phyloP scores from a whole-genome alignment of 352 stramenopile genomes.

The Pythium sukuiense region DNA sequence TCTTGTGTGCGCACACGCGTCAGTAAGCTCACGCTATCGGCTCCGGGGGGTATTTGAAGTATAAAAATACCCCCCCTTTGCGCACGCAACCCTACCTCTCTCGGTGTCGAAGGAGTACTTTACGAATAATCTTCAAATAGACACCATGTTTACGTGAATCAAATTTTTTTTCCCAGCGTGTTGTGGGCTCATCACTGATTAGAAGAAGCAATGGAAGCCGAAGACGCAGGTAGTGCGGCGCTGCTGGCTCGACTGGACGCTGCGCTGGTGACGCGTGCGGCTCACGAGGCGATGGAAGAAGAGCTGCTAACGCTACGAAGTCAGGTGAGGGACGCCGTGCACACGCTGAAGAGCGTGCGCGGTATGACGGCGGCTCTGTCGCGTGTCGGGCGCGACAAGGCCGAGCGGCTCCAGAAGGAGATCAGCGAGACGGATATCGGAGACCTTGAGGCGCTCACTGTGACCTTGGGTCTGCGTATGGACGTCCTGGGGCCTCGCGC shows the following conservation, averaged over 20 bases:
- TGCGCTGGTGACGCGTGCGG: not conserved
- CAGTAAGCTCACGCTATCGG: no score
- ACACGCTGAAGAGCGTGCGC: not conserved
- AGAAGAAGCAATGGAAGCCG: not conserved
- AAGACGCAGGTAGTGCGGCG: not conserved
- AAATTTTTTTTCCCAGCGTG: no score
- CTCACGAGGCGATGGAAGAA: not conserved
- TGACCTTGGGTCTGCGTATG: not conserved
- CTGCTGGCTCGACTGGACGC: conserved; percentile 1
- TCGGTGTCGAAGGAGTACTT: no score
- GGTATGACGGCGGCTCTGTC: conserved; percentile 1
- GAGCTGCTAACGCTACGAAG: not conserved
- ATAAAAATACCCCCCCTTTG: no score
- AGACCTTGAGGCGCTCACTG: not conserved
- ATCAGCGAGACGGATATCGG: not conserved
- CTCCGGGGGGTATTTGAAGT: no score
- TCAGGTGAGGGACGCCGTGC: not conserved
- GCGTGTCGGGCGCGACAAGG: not conserved
- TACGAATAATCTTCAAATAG: no score
- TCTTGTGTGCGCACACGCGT: no score
- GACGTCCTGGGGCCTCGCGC: not conserved
- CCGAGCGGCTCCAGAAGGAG: not conserved
- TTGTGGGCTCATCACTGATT: no score
- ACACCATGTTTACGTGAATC: no score
- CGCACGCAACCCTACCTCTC: no score